Evolutionary conservation across 805 yeast genomes (phyloP), one percentile per base, ranked within the genome.

Genomic region (Starmerella bombicola): DNA sequence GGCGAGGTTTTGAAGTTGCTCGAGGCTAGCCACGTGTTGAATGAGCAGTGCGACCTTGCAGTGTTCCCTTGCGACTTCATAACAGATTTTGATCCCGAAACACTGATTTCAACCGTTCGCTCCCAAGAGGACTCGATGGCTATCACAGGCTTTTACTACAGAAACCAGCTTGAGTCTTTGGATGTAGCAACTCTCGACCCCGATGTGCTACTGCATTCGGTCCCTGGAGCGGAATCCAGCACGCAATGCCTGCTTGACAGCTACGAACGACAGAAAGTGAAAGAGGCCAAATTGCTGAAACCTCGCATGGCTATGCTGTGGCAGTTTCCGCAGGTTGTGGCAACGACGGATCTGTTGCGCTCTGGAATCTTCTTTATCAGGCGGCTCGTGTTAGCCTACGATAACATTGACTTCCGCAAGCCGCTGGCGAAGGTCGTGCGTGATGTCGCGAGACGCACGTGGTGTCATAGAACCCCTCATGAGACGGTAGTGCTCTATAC

Each of bases 61-160:
- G 60, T 91, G 24, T 62, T 91, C 41, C 96, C 97, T 6, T 88
- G 96, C 63, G 98, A 93, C 59, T 82, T 91, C 57, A 68, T 93
- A 40, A 85, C 97, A 2, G 88, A 86, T 56, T 66, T 88, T 29
- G 94, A 95, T 3, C 95, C 97, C 9, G 88, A 82, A 54, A 78
- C 79, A 16, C 68, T 91, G 24, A 74, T 85, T 33, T 94, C 88
- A 55, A 80, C 79, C 37, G 86, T 78, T 58, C 68, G 95, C 54
- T 77, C 77, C 49, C 75, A 77, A 53, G 73, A 71, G 32, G 78
- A 72, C 30, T 62, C 66, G 22, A 83, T 81, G 47, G 60, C 80
- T 34, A 91, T 93, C 6, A 49, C 59, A 3, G 68, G 80, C 28
- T 74, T 83, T n/a, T 75, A 74, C 57, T 86, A 85, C 64, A 66